Evolutionary conservation across 352 stramenopile genomes (phyloP).

Genomic region (Phytophthora cajani): DNA sequence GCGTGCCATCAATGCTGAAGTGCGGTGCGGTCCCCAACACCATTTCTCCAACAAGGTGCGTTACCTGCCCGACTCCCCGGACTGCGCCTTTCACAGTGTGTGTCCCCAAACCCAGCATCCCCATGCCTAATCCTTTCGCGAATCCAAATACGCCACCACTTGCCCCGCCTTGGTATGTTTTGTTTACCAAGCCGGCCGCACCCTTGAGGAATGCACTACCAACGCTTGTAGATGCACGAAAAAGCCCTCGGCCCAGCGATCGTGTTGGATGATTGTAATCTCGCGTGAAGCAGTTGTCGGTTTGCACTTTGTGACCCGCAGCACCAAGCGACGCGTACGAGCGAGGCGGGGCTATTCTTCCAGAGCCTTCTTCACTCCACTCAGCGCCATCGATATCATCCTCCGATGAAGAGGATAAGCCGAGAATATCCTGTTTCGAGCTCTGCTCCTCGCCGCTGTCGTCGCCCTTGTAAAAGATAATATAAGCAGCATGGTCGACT

Average conservation of each 20-base stretch:
- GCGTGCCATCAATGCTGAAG: constrained; percentile 86
- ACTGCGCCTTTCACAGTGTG: constrained; percentile 90
- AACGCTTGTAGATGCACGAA: constrained; percentile 87
- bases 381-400: constrained; percentile 48
- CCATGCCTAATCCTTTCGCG: constrained; percentile 87
- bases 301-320: constrained; percentile 87
- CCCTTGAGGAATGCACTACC: constrained; percentile 87
- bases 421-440: constrained; percentile 45
- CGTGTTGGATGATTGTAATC: constrained; percentile 83
- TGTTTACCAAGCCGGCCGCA: constrained; percentile 80
- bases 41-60: constrained; percentile 88
- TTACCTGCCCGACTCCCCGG: constrained; percentile 86
- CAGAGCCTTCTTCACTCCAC: constrained; percentile 44
- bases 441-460: constrained; percentile 54
- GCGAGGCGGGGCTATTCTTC: constrained; percentile 47
- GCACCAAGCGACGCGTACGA: constrained; percentile 84
- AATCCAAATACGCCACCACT: constrained; percentile 88
- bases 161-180: constrained; percentile 87
- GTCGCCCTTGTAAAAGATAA: constrained; percentile 89
- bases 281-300: constrained; percentile 85
- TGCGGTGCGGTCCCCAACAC: constrained; percentile 83
- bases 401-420: constrained; percentile 58
- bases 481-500: constrained; percentile 83
- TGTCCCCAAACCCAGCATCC: constrained; percentile 83
- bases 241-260: constrained; percentile 80